Base-by-base conservation (phyloP, 345 rosid genomes). In the Microcos paniculata region DNA sequence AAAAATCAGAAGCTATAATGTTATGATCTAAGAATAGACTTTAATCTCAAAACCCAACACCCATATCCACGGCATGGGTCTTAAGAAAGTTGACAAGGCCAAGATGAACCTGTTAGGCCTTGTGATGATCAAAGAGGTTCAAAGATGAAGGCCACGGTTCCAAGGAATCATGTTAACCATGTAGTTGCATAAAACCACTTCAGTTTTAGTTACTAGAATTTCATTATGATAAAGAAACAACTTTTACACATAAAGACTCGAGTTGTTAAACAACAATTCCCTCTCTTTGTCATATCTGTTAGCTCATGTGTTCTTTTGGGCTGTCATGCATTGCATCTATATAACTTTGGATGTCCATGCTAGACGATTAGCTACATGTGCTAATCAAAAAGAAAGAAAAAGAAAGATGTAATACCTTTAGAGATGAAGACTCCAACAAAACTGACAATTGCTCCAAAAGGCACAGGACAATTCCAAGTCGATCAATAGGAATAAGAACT, bases 361-460 rank as follows among this genome's bases (percentile, higher is more conserved):
- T n/a, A 57, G 24, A 46, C 16, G 42, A 18, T 42, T 68, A 48
- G 23, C 42, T 55, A 70, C 52, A 49, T 4, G 43, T 8, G 30
- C 51, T n/a, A 57, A 46, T 26, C 35, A 14, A 12, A 73, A 40
- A 77, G 31, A 64, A 70, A 74, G 42, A 57, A 65, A 70, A n/a
- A n/a, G n/a, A 35, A 73, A 57, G 26, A 57, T 9, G 19, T 46
- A 48, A 23, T 81, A 88, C 98, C 84, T 82, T 73, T 45, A 82
- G 19, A 78, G 79, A 66, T n/a, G 89, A 86, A 72, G 91, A 84
- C 78, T 87, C 92, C 62, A 90, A 53, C 69, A 72, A 82, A 71
- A 72, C 53, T 16, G 89, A 79, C 69, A 95, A 72, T 77, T 83
- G 86, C 85, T 93, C 97, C 76, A 93, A 77, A 46, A 90, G 88